phyloP scores from a whole-genome alignment of 2,329 filamentous ascomycete species.

The Colletotrichum graminicola region DNA sequence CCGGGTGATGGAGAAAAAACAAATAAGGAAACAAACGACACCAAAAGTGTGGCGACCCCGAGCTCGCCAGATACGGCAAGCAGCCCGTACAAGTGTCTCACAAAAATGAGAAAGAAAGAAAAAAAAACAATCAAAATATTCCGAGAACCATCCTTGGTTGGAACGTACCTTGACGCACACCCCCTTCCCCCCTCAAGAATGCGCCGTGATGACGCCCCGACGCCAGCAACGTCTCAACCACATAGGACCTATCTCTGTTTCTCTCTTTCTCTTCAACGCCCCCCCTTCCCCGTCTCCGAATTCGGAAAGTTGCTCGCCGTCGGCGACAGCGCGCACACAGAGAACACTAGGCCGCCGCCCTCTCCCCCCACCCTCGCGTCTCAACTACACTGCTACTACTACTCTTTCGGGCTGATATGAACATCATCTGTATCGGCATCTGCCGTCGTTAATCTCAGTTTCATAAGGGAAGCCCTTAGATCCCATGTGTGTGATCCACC shows the following conservation, averaged over 20 bases:
- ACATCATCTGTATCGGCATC: neutral
- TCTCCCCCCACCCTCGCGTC: neutral
- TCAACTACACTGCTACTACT: neutral
- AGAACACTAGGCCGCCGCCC: neutral
- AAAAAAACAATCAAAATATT: neutral
- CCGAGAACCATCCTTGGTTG: neutral
- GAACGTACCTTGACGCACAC: neutral
- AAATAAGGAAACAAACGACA: neutral
- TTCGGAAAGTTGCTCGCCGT: conserved; percentile 15
- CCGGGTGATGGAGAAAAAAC: neutral
- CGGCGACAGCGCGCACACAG: neutral
- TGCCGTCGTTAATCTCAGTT: neutral
- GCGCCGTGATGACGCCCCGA: conserved; percentile 24
- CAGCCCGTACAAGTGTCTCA: neutral
- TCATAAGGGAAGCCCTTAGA: neutral
- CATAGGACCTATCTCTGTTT: neutral
- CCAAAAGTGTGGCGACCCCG: neutral
- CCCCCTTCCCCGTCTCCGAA: neutral
- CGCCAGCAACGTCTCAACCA: neutral
- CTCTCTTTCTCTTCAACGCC: neutral
- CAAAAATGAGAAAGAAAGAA: too few relatives aligned
- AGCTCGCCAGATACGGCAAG: neutral
- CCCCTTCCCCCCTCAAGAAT: neutral
- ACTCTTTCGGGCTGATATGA: neutral
- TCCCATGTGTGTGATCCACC: neutral